Evolutionary conservation across 768 basidiomycete genomes (phyloP).

Genomic region (Naganishia kalamii): DNA sequence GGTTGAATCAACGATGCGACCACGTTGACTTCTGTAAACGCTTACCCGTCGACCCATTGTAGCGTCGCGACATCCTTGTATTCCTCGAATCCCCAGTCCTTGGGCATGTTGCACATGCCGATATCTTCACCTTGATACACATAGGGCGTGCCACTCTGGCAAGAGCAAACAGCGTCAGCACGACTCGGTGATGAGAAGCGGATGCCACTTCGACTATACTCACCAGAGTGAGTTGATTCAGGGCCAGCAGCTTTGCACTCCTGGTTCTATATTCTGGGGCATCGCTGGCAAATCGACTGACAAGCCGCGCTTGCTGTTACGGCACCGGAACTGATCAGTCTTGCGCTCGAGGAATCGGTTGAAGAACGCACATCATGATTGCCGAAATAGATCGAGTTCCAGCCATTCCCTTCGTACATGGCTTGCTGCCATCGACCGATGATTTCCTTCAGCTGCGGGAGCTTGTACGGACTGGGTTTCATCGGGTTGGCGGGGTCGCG

Average conservation of each 20-base stretch:
- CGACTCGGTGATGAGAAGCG: neutral
- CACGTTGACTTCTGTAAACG: neutral
- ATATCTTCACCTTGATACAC: constrained; percentile 66
- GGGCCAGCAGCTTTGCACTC: constrained; percentile 61
- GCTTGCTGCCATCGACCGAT: constrained; percentile 55
- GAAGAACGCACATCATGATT: constrained; percentile 4
- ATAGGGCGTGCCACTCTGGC: constrained; percentile 2
- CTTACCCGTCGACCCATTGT: constrained; percentile 23
- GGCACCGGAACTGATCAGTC: neutral
- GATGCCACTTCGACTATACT: neutral
- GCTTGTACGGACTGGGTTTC: constrained; percentile 49
- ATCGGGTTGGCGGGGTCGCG: constrained; percentile 49
- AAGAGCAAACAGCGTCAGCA: neutral
- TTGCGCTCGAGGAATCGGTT: neutral
- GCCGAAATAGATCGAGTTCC: constrained; percentile 54
- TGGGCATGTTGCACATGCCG: constrained; percentile 52
- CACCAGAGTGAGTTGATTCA: constrained; percentile 54
- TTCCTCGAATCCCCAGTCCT: constrained; percentile 61
- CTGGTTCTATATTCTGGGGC: constrained; percentile 54
- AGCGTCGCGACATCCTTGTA: constrained; percentile 63
- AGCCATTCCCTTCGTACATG: constrained; percentile 58
- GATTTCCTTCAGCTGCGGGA: constrained; percentile 54
- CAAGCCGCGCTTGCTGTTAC: constrained; percentile 48
- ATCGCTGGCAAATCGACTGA: constrained; percentile 65
- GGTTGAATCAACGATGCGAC: neutral